phyloP scores from a whole-genome alignment of 495 filamentous ascomycete species.

The Neurospora africana region DNA sequence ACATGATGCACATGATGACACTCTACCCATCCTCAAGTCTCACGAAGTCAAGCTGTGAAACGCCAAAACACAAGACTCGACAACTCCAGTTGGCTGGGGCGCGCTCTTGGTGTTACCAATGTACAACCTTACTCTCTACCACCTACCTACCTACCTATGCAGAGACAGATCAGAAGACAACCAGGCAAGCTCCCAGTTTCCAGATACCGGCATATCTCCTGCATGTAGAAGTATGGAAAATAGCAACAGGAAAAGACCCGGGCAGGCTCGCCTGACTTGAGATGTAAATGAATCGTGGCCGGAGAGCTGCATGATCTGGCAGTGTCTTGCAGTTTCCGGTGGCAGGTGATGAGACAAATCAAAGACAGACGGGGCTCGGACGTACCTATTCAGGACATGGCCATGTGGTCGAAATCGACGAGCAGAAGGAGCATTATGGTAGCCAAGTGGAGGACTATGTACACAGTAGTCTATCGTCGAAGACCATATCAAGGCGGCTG shows the following conservation, averaged over 20 bases:
- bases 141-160: neutral
- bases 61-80: neutral
- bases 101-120: neutral
- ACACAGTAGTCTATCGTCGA: too few species aligned
- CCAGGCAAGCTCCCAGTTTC: neutral
- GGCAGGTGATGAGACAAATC: neutral
- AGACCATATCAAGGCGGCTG: neutral
- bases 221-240: too few species aligned
- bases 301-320: neutral
- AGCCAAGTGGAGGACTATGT: neutral
- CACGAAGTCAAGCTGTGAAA: neutral
- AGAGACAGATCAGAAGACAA: neutral
- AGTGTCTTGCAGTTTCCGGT: neutral
- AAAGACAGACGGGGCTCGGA: too few species aligned
- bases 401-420: neutral
- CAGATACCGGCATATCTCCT: neutral
- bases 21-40: neutral
- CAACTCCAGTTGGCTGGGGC: neutral
- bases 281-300: neutral
- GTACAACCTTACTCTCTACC: too few species aligned
- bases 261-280: too few species aligned
- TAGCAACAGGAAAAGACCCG: too few species aligned
- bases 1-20: neutral
- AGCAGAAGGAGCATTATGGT: neutral
- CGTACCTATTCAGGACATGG: neutral